Evolutionary conservation across 116 monocot species (phyloP).

Genomic region (Thalassia testudinum): DNA sequence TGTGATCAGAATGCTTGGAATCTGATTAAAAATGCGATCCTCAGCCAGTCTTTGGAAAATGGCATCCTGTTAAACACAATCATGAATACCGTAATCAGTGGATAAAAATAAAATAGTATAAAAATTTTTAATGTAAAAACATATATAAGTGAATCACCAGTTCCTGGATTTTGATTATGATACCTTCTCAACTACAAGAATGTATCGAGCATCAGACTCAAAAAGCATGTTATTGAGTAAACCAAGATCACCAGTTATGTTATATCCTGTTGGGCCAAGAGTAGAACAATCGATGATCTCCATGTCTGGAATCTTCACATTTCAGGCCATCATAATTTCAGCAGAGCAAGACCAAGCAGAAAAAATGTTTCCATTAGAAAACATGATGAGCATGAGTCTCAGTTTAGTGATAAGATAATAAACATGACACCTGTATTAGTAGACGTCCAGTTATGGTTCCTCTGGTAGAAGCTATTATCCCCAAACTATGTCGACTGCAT

Average conservation of each 20-base stretch:
- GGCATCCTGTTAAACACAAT: constrained; percentile 94
- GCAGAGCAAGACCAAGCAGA: too few relatives aligned
- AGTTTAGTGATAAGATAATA: too few relatives aligned
- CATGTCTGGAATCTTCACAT: constrained; percentile 39
- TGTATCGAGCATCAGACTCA: constrained; percentile 80
- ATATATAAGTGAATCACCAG: too few relatives aligned
- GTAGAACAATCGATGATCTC: constrained; percentile 54
- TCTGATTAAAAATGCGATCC: constrained; percentile 65
- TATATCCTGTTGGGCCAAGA: constrained; percentile 70
- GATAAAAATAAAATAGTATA: too few relatives aligned
- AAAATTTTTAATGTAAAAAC: too few relatives aligned
- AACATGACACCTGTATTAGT: constrained; percentile 31
- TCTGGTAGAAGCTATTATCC: constrained; percentile 85
- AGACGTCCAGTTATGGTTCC: constrained; percentile 76
- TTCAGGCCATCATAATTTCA: not conserved
- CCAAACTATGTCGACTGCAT: constrained; percentile 82
- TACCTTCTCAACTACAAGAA: constrained; percentile 94
- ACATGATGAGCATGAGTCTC: too few relatives aligned
- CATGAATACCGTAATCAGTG: too few relatives aligned
- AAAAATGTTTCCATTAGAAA: too few relatives aligned
- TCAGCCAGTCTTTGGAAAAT: constrained; percentile 90
- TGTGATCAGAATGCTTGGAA: constrained; percentile 79
- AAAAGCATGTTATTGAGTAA: constrained; percentile 39
- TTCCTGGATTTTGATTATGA: too few relatives aligned
- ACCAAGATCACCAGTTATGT: constrained; percentile 75